Evolutionary conservation across 164 flowering plant species (phyloP), one percentile per base, ranked within the genome.

Genomic region (Vitis rotundifolia): DNA sequence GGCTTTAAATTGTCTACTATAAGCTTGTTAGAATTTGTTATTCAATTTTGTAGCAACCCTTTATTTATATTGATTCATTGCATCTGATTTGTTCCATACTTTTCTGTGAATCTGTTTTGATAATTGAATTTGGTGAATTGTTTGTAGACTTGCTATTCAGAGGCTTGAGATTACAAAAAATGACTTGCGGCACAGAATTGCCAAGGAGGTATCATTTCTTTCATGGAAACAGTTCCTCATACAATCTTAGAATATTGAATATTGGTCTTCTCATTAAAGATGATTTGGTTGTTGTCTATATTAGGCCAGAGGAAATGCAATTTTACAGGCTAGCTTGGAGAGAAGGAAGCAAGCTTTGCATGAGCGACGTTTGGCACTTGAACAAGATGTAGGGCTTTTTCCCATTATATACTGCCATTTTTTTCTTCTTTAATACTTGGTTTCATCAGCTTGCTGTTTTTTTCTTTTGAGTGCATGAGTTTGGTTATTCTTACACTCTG

Each of bases 261-360:
- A 18, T 68, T 11, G 10, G 57, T 65, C 12, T 15, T 60, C 28
- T 64, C 52, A 52, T 67, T 78, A 65, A 6, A 74, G 37, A 47
- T 11, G 49, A 68, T 56, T 75, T 72, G 29, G 2, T 2, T 53
- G 28, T 72, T 55, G 52, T 73, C 16, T 69, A 19, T 80, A 49
- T 50, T 74, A 95, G 99, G 99, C 98, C 11, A 86, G 94, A 74
- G 98, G 98, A 64, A 96, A 96, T 85, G 98, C 97, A 69, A 87
- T 93, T 71, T 76, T 96, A 66, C 99, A 93, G 79, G 98, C 99
- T 70, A 96, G 97, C 87, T 80, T 96, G 84, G 99, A 96, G 79
- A 84, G 97, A 84, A 84, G 97, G 82, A 96, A 96, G 82, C 98
- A 92, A 82, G 99, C 98, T 77, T 81, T 96, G 85, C 99, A 92